These are phyloP conservation scores for Pichia sp. DNA, from an alignment of 1,139 yeast genomes.

Conservation along the genomic window DNA sequence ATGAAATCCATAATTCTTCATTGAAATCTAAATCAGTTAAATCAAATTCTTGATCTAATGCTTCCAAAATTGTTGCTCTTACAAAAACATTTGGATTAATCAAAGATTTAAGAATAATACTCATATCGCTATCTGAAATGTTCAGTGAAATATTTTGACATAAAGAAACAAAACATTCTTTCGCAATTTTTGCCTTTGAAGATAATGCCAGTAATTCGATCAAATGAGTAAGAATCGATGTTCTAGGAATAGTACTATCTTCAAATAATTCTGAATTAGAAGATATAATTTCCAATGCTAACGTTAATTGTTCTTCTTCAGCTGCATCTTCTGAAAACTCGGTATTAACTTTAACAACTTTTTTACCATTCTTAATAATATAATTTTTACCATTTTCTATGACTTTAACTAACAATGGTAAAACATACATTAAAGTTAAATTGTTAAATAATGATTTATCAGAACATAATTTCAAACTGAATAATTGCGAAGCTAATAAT, in stretches of 20 bases:
- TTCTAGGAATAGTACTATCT: slow-evolving; percentile 64
- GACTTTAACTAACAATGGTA: slow-evolving; percentile 66
- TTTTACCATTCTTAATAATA: slow-evolving; percentile 44
- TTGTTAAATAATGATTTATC: slow-evolving; percentile 70
- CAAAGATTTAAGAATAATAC: slow-evolving; percentile 46
- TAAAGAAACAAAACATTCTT: slow-evolving; percentile 72
- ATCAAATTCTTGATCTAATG: slow-evolving; percentile 82
- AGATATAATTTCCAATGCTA: slow-evolving; percentile 72
- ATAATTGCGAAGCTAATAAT: slow-evolving; percentile 49
- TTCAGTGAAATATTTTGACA: slow-evolving; percentile 69
- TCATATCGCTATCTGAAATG: slow-evolving; percentile 50
- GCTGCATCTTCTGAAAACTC: slow-evolving; percentile 76
- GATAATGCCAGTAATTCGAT: slow-evolving; percentile 67
- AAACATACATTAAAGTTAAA: slow-evolving; percentile 60
- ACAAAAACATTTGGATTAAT: slow-evolving; percentile 65
- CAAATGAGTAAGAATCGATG: slow-evolving; percentile 53
- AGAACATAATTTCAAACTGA: slow-evolving; percentile 66
- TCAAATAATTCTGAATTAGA: slow-evolving; percentile 71
- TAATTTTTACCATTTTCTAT: slow-evolving; percentile 54
- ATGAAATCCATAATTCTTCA: slow-evolving; percentile 72
- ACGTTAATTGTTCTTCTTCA: slow-evolving; percentile 77
- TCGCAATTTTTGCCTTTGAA: slow-evolving; percentile 71
- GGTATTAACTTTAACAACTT: slow-evolving; percentile 35
- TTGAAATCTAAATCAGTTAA: slow-evolving; percentile 43
- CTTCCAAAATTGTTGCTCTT: slow-evolving; percentile 73